Evolutionary conservation across 169 alveolate species (phyloP).

Genomic region (Cryptosporidium sp.): DNA sequence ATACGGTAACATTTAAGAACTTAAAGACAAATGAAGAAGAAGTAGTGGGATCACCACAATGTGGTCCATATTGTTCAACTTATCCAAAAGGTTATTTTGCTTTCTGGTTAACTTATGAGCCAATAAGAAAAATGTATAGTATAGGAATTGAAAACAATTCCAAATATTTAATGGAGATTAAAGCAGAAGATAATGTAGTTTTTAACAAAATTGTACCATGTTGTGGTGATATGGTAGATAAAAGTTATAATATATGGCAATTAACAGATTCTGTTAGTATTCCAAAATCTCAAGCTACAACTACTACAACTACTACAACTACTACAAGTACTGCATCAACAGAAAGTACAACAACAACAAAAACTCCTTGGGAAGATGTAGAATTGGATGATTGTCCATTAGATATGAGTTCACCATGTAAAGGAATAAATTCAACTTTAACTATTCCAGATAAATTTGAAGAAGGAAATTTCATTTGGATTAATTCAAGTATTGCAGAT

Average conservation of each 20-base stretch:
- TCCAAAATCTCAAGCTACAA: not conserved
- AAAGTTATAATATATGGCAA: conserved; percentile 20
- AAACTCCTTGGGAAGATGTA: conserved; percentile 42
- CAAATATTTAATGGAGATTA: conserved; percentile 19
- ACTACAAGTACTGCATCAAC: not conserved
- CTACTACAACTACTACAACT: conserved; percentile 43
- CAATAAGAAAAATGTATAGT: conserved; percentile 4
- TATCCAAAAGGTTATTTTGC: conserved; percentile 66
- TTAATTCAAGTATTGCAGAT: not conserved
- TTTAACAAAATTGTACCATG: conserved; percentile 11
- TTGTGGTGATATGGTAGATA: not conserved
- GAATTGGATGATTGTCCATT: not conserved
- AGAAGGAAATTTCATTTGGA: conserved; percentile 16
- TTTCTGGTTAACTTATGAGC: conserved; percentile 47
- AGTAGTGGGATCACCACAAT: conserved; percentile 27
- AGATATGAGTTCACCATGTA: conserved; percentile 1
- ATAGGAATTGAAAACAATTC: conserved; percentile 32
- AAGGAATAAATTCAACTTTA: conserved; percentile 10
- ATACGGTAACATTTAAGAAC: conserved; percentile 4
- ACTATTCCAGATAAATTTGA: not conserved
- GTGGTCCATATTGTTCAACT: conserved; percentile 70
- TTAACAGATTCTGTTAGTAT: not conserved
- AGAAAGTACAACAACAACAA: conserved; percentile 6
- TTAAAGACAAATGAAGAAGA: not conserved
- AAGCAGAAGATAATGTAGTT: not conserved